These are phyloP conservation scores for Yamadazyma tumulicola DNA, from an alignment of 805 yeast species.

Conservation along the genomic window DNA sequence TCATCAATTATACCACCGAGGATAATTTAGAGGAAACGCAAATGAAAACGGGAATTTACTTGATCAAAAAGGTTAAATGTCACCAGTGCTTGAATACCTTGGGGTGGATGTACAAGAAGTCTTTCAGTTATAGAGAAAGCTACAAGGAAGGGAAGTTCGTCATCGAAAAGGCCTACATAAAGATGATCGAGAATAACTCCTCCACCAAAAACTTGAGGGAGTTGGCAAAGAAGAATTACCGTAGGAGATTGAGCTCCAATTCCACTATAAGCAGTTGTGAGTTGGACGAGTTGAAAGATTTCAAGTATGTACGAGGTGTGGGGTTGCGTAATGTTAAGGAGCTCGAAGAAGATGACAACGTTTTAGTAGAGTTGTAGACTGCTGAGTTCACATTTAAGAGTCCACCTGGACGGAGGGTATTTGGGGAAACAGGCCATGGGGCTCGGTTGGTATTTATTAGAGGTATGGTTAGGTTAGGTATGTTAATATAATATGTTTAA, in stretches of 20 bases:
- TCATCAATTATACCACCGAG: constrained; percentile 33
- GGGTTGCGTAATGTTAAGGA: constrained; percentile 17
- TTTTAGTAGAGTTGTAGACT: constrained; percentile 11
- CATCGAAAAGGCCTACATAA: constrained; percentile 35
- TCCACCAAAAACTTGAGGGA: constrained; percentile 30
- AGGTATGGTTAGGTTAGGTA: constrained; percentile 5
- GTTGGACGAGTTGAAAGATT: constrained; percentile 14
- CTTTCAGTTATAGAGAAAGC: constrained; percentile 30
- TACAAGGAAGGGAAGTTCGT: constrained; percentile 46
- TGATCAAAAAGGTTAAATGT: constrained; percentile 35
- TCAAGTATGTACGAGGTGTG: constrained; percentile 13
- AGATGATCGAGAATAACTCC: constrained; percentile 32
- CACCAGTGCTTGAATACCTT: constrained; percentile 33
- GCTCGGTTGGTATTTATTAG: constrained; percentile 6
- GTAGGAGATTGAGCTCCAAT: constrained; percentile 17
- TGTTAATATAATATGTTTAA: no score
- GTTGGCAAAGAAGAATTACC: constrained; percentile 22
- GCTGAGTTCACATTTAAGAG: no score
- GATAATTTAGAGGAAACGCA: constrained; percentile 25
- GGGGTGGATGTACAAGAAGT: constrained; percentile 42
- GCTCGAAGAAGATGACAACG: constrained; percentile 16
- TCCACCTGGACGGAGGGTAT: no score
- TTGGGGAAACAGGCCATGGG: background rate
- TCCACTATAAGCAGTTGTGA: constrained; percentile 12
- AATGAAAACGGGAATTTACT: constrained; percentile 39